These are phyloP conservation scores for Saturnispora zaruensis DNA, from an alignment of 805 yeast genomes.

Conservation along the genomic window DNA sequence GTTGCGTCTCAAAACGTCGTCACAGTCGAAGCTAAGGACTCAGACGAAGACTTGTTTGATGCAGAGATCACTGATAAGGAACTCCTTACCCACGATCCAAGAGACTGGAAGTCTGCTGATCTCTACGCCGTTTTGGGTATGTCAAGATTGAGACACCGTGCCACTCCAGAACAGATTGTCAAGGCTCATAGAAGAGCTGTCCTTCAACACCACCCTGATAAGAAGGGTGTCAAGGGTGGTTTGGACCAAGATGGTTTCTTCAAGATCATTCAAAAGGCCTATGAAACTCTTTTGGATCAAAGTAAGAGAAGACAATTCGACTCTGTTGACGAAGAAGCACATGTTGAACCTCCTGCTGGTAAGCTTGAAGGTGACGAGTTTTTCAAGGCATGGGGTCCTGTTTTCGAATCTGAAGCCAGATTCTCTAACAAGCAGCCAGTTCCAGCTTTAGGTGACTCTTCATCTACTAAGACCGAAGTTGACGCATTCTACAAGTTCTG, in stretches of 20 bases:
- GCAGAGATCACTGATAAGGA: conserved; percentile 63
- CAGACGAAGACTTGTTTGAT: conserved; percentile 50
- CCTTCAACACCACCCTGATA: conserved; percentile 95
- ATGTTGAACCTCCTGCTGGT: conserved; percentile 72
- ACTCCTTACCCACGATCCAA: conserved; percentile 82
- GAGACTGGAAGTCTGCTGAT: conserved; percentile 97
- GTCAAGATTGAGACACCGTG: conserved; percentile 81
- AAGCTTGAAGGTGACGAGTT: conserved; percentile 44
- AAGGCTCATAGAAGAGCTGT: conserved; percentile 97
- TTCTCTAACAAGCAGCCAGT: conserved; percentile 89
- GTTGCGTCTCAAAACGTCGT: conserved; percentile 86
- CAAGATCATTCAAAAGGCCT: conserved; percentile 96
- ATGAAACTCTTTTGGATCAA: conserved; percentile 81
- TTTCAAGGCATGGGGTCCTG: conserved; percentile 87
- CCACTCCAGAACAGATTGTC: conserved; percentile 88
- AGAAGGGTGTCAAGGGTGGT: conserved; percentile 85
- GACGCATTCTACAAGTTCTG: conserved; percentile 87
- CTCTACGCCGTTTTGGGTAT: conserved; percentile 94
- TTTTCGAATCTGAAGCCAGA: conserved; percentile 82
- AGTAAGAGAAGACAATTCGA: conserved; percentile 87
- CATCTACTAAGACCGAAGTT: conserved; percentile 68
- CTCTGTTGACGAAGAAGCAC: conserved; percentile 86
- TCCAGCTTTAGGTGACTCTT: conserved; percentile 65
- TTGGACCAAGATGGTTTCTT: conserved; percentile 93
- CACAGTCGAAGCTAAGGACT: conserved; percentile 51